phyloP scores from a whole-genome alignment of 1,284 basidiomycete genomes.

The Cryptococcus sp. region DNA sequence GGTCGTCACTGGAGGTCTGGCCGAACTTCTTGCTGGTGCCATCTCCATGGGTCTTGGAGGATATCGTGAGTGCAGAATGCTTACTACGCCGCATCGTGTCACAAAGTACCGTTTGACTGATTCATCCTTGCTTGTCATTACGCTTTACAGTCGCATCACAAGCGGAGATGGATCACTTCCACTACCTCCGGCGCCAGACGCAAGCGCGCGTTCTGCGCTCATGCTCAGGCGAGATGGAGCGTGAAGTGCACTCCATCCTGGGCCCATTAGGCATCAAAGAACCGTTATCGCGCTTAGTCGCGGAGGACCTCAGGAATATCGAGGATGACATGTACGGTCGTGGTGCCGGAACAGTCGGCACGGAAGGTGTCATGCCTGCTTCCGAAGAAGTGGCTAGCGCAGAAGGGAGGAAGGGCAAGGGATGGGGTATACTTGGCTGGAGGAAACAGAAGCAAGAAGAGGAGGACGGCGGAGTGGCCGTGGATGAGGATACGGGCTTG shows the following conservation, averaged over 20 bases:
- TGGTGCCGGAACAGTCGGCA: constrained; percentile 18
- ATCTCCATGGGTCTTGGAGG: constrained; percentile 96
- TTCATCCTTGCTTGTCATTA: no score
- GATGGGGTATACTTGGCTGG: constrained; percentile 22
- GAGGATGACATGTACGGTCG: constrained; percentile 57
- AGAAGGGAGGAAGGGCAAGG: constrained; percentile 19
- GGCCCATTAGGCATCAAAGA: constrained; percentile 87
- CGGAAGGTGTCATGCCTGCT: constrained; percentile 27
- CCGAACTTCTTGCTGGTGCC: constrained; percentile 91
- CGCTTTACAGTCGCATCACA: constrained; percentile 72
- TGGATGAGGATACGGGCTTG: constrained; percentile 77
- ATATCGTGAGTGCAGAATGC: constrained; percentile 59
- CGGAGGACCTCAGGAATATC: constrained; percentile 68
- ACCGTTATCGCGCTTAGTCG: constrained; percentile 74
- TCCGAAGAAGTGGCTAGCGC: constrained; percentile 52
- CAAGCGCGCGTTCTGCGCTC: constrained; percentile 79
- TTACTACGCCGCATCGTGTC: not conserved
- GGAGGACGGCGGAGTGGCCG: constrained; percentile 55
- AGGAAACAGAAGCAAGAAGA: constrained; percentile 24
- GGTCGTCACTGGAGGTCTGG: constrained; percentile 87
- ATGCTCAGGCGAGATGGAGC: constrained; percentile 92
- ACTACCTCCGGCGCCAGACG: constrained; percentile 73
- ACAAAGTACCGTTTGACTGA: not conserved
- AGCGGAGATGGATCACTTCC: constrained; percentile 92
- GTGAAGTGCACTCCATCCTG: constrained; percentile 86